Percentiles rank a stretch among this genome's conserved stretches.
phyloP scores from a whole-genome alignment of 2,329 filamentous ascomycete genomes.

The Colletotrichum cordylinicola region DNA sequence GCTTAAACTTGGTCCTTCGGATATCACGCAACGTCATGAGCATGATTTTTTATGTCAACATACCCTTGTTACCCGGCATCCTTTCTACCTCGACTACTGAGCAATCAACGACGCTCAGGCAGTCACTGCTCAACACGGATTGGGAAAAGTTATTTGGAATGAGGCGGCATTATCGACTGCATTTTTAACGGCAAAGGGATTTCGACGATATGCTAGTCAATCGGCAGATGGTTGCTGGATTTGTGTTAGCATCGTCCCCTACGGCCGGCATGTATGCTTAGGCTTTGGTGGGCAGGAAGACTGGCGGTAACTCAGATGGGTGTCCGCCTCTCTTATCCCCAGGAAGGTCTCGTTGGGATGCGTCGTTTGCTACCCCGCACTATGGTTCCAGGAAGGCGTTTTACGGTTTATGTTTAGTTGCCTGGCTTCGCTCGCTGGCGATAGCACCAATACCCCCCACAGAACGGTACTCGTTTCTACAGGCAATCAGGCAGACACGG shows the following conservation, averaged over 20 bases:
- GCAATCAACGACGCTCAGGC: conserved; percentile 16
- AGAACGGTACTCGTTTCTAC: conserved; percentile 37
- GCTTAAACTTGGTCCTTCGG: conserved; percentile 32
- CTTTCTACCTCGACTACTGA: conserved; percentile 16
- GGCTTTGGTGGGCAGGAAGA: conserved; percentile 41
- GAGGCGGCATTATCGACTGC: conserved; percentile 23
- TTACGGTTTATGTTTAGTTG: conserved; percentile 44
- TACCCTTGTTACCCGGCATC: conserved; percentile 25
- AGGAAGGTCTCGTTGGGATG: conserved; percentile 14
- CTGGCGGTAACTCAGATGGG: conserved; percentile 41
- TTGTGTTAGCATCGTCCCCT: not conserved
- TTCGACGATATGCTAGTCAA: conserved; percentile 16
- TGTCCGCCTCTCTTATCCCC: conserved; percentile 27
- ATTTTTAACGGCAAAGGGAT: conserved; percentile 21
- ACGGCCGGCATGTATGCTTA: conserved; percentile 18
- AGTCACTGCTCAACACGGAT: conserved; percentile 23
- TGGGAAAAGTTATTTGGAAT: conserved; percentile 24
- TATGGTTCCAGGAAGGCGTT: conserved; percentile 40
- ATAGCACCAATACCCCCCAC: conserved; percentile 41
- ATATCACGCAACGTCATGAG: conserved; percentile 20
- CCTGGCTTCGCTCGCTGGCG: conserved; percentile 31
- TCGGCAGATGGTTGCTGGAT: not conserved
- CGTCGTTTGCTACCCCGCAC: conserved; percentile 19
- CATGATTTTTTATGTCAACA: conserved; percentile 25
- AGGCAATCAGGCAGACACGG: conserved; percentile 32